These are phyloP conservation scores for Tolypocladium ovalisporum DNA, from an alignment of 2,329 filamentous ascomycete genomes.

Conservation along the genomic window DNA sequence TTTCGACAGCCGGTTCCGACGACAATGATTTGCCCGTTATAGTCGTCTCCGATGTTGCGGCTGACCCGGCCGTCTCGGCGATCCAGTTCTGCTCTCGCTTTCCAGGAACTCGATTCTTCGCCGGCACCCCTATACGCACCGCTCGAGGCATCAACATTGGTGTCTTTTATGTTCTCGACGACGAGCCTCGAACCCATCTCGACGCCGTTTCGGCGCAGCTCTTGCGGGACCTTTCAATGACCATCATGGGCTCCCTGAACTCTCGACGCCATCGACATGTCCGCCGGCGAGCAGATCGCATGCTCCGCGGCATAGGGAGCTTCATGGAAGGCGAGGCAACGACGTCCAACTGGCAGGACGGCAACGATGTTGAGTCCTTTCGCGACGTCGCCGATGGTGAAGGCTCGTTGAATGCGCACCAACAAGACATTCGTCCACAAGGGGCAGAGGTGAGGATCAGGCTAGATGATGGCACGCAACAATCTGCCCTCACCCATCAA, in stretches of 20 bases:
- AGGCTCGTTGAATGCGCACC: background rate
- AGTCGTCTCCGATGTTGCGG: background rate
- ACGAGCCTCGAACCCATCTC: background rate
- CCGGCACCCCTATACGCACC: background rate
- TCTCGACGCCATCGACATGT: background rate
- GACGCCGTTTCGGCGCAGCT: background rate
- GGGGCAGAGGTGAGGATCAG: background rate
- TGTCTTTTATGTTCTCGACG: background rate
- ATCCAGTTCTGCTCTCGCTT: background rate
- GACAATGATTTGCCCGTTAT: background rate
- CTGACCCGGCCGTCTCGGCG: background rate
- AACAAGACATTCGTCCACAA: background rate
- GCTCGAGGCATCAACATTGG: background rate
- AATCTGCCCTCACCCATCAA: background rate
- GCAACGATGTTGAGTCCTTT: background rate
- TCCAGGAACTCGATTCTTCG: background rate
- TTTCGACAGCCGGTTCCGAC: background rate
- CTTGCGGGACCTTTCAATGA: background rate
- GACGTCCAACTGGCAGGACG: background rate
- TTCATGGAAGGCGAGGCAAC: background rate
- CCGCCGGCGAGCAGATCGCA: background rate
- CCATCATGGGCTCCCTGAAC: background rate
- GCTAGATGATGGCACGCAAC: background rate
- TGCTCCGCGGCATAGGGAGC: background rate
- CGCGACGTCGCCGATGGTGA: background rate